A percentile compares a stretch with the other conserved stretches of the same genome.
These are phyloP conservation scores for Scenedesmus sp. DNA, from an alignment of 163 green algal species.

Conservation along the genomic window DNA sequence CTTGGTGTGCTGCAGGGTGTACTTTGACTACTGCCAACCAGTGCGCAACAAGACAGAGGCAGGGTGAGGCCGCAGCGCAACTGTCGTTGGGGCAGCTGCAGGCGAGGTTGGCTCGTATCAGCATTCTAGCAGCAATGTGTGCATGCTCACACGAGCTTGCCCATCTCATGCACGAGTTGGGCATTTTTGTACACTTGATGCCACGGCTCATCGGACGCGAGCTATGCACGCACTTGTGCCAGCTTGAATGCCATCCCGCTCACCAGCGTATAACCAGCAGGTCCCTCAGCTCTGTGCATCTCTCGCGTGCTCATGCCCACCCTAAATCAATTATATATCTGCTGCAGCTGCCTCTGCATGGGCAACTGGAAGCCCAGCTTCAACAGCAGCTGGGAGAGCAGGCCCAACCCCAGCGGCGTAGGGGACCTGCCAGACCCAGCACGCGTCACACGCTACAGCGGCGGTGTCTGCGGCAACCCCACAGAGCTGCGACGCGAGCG, in stretches of 20 bases:
- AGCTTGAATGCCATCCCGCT: too few species aligned
- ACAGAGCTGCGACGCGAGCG: neutral
- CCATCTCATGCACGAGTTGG: too few species aligned
- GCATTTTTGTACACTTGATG: too few species aligned
- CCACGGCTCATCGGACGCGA: too few species aligned
- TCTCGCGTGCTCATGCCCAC: too few species aligned
- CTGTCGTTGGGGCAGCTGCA: neutral
- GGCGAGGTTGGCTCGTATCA: neutral
- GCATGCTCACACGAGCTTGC: too few species aligned
- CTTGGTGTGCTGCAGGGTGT: conserved; percentile 10
- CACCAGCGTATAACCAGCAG: too few species aligned
- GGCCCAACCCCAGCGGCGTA: neutral
- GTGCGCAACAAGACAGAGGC: conserved; percentile 20
- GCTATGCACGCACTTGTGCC: too few species aligned
- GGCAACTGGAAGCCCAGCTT: conserved; percentile 32
- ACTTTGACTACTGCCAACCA: conserved; percentile 23
- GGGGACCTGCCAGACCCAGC: neutral
- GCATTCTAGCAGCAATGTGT: too few species aligned
- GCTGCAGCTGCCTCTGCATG: conserved; percentile 2
- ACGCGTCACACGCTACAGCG: neutral
- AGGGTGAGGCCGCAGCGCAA: neutral
- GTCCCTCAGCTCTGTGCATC: too few species aligned
- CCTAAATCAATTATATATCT: neutral
- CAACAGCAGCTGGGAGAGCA: neutral
- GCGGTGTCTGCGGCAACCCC: conserved; percentile 17